Conservation (phyloP, 148 eudicot genomes). For the Cornus controversa region DNA sequence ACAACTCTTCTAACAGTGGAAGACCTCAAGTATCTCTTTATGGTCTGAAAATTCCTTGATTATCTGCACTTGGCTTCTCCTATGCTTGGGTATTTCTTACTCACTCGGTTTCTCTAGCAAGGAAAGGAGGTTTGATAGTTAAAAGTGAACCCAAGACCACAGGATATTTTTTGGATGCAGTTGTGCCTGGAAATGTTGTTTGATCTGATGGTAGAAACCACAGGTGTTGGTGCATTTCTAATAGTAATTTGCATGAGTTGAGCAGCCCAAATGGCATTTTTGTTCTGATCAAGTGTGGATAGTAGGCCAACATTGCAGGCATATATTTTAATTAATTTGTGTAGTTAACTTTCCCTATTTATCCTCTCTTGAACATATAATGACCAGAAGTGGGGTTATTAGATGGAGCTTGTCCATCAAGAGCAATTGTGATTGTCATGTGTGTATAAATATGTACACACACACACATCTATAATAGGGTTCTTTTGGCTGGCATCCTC, state of each 20-base stretch:
- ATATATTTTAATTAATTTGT: not conserved
- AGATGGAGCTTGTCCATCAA: no score
- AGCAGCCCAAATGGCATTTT: slow-evolving; percentile 7
- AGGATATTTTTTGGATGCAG: not conserved
- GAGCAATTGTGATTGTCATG: no score
- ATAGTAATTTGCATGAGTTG: not conserved
- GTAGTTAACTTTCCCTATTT: not conserved
- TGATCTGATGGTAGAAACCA: no score
- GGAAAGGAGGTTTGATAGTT: not conserved
- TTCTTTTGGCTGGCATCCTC: no score
- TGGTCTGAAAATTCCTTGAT: slow-evolving; percentile 24
- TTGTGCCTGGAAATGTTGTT: no score
- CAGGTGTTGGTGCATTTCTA: no score
- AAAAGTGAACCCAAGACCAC: not conserved
- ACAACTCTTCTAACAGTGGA: slow-evolving; percentile 69
- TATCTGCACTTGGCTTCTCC: not conserved
- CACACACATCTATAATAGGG: no score
- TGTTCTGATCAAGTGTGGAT: slow-evolving; percentile 9
- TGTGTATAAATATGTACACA: no score
- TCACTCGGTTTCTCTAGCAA: slow-evolving; percentile 3
- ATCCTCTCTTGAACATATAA: no score
- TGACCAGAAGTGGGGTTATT: no score
- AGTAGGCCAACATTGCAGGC: not conserved
- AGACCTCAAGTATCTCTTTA: slow-evolving; percentile 70
- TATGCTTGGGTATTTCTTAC: not conserved